A percentile compares a stretch with the other conserved stretches of the same genome.
phyloP scores from a whole-genome alignment of 1,284 basidiomycete species.

The Earliella scabrosa region DNA sequence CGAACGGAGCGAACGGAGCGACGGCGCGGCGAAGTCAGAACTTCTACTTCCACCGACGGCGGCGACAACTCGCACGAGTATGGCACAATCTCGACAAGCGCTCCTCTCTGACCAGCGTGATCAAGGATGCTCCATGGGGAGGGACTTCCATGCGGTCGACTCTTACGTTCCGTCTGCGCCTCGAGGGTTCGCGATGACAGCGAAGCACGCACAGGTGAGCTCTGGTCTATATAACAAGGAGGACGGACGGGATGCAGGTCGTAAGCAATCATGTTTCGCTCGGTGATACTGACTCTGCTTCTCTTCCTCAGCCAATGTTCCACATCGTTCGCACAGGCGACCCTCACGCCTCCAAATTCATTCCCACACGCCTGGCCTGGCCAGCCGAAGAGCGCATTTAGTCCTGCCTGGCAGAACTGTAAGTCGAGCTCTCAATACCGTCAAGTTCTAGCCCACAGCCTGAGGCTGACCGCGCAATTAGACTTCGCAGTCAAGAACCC shows the following conservation, averaged over 20 bases:
- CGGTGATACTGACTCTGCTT: neutral
- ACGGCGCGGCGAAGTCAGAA: too few species aligned
- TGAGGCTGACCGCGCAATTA: constrained; percentile 8
- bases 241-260: too few species aligned
- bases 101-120: too few species aligned
- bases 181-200: too few species aligned
- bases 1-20: too few species aligned
- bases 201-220: too few species aligned
- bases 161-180: too few species aligned
- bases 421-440: constrained; percentile 6
- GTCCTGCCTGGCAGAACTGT: constrained; percentile 37
- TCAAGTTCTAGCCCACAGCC: neutral
- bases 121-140: too few species aligned
- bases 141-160: too few species aligned
- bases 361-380: constrained; percentile 29
- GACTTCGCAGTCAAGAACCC: constrained; percentile 29
- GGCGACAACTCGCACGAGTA: too few species aligned
- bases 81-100: too few species aligned
- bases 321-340: neutral
- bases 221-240: too few species aligned
- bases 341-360: constrained; percentile 15
- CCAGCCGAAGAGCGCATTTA: constrained; percentile 27
- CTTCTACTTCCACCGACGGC: neutral
- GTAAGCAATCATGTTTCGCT: neutral
- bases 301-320: neutral